phyloP scores from a whole-genome alignment of 225 moss, liverwort and hornwort species.

The Bryum argenteum region DNA sequence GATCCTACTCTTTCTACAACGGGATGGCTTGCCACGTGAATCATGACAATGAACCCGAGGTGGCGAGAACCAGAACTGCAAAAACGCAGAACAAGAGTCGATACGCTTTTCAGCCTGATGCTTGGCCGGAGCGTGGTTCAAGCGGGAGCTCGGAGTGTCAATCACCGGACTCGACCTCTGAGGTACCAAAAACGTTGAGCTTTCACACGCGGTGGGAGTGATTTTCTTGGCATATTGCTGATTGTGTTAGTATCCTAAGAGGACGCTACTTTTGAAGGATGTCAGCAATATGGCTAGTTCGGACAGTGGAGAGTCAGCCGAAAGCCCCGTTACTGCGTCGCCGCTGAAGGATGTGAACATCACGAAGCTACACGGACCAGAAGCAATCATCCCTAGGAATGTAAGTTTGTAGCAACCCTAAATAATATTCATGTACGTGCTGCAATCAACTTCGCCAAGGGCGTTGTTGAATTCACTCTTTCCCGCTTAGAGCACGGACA shows the following conservation, averaged over 20 bases:
- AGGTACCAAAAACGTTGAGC: constrained; percentile 33
- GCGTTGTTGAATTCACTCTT: constrained; percentile 8
- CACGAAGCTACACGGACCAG: constrained; percentile 20
- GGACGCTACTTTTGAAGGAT: constrained; percentile 54
- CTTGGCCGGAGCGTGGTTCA: constrained; percentile 19
- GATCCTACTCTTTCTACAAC: constrained; percentile 31
- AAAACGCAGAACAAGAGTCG: constrained; percentile 13
- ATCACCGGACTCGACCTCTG: constrained; percentile 23
- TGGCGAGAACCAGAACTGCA: constrained; percentile 24
- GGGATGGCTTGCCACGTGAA: constrained; percentile 9
- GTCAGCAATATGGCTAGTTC: constrained; percentile 55
- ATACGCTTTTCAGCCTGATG: constrained; percentile 16
- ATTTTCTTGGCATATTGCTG: neutral
- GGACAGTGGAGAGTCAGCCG: constrained; percentile 42
- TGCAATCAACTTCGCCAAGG: neutral
- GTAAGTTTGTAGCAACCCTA: constrained; percentile 35
- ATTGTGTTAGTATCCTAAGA: constrained; percentile 28
- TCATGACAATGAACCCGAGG: neutral
- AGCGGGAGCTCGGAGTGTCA: constrained; percentile 32
- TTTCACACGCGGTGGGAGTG: neutral
- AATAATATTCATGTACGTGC: constrained; percentile 7
- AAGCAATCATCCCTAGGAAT: constrained; percentile 18
- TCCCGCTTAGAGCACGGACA: constrained; percentile 35
- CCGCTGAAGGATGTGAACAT: constrained; percentile 15
- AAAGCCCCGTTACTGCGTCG: constrained; percentile 25